Conservation (phyloP, 148 eudicot genomes). For the Salicornia ramosissima region DNA sequence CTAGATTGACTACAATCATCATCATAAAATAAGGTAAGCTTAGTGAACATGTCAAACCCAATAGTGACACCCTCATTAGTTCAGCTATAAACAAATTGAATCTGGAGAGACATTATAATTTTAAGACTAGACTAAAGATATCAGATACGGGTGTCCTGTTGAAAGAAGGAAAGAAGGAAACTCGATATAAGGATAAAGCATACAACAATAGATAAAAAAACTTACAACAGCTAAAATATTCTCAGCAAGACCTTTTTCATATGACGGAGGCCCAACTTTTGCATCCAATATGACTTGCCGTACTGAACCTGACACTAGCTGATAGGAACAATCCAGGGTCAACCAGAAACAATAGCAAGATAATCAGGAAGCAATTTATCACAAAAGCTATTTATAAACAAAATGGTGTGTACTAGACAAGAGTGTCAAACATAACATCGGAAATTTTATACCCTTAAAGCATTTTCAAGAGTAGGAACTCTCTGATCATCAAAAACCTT, state of each 20-base stretch:
- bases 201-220: slow-evolving; percentile 7
- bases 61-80: slow-evolving; percentile 1
- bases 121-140: neutral
- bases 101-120: neutral
- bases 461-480: slow-evolving; percentile 71
- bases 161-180: neutral
- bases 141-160: neutral
- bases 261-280: slow-evolving; percentile 91
- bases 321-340: slow-evolving; percentile 22
- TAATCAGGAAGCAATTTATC: neutral
- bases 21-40: no score
- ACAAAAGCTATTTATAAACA: neutral
- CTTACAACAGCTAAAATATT: slow-evolving; percentile 75
- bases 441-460: slow-evolving; percentile 53
- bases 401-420: neutral
- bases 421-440: neutral
- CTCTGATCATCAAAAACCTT: slow-evolving; percentile 39
- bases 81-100: neutral
- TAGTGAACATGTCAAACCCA: neutral
- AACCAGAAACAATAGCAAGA: slow-evolving; percentile 16
- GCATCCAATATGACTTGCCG: slow-evolving; percentile 72
- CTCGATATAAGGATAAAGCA: neutral
- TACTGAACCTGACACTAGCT: slow-evolving; percentile 73
- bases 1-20: neutral
- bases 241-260: slow-evolving; percentile 77